Conservation (phyloP, 2,329 filamentous ascomycete species). For the Macroventuria anomochaeta region DNA sequence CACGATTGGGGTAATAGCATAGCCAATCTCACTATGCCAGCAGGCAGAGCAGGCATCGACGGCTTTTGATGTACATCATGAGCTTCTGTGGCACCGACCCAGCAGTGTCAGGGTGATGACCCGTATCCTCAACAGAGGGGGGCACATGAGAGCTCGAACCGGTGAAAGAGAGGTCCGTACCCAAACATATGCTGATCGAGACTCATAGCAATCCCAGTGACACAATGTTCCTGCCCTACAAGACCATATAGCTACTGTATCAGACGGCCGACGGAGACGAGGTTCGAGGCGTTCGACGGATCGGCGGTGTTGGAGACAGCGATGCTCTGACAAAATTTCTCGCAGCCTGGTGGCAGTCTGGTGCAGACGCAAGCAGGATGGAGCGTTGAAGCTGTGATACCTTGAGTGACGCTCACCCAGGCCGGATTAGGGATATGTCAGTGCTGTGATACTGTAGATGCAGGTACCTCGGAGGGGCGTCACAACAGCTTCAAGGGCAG, state of each 20-base stretch:
- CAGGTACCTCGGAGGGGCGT: conserved; percentile 41
- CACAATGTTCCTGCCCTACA: conserved; percentile 31
- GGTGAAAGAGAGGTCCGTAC: conserved; percentile 41
- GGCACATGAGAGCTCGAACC: conserved; percentile 19
- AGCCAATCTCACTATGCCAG: conserved; percentile 22
- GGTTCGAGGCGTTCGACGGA: conserved; percentile 24
- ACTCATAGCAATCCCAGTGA: conserved; percentile 49
- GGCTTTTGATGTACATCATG: conserved; percentile 13
- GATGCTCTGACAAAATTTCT: conserved; percentile 31
- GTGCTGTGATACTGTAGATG: conserved; percentile 43
- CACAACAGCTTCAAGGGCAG: conserved; percentile 31
- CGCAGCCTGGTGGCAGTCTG: conserved; percentile 24
- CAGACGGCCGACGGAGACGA: conserved; percentile 23
- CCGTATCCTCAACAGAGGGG: background rate
- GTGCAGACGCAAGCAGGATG: conserved; percentile 32
- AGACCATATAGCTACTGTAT: conserved; percentile 42
- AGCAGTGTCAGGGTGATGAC: background rate
- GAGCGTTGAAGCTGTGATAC: conserved; percentile 39
- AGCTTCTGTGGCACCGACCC: conserved; percentile 22
- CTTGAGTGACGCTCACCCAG: conserved; percentile 32
- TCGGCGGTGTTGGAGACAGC: conserved; percentile 27
- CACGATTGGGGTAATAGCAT: conserved; percentile 26
- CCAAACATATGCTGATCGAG: conserved; percentile 51
- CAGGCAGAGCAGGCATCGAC: conserved; percentile 36
- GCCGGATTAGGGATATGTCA: conserved; percentile 32